Evolutionary conservation across 2,329 filamentous ascomycete genomes (phyloP).

Genomic region (Phyllosticta paracitricarpa): DNA sequence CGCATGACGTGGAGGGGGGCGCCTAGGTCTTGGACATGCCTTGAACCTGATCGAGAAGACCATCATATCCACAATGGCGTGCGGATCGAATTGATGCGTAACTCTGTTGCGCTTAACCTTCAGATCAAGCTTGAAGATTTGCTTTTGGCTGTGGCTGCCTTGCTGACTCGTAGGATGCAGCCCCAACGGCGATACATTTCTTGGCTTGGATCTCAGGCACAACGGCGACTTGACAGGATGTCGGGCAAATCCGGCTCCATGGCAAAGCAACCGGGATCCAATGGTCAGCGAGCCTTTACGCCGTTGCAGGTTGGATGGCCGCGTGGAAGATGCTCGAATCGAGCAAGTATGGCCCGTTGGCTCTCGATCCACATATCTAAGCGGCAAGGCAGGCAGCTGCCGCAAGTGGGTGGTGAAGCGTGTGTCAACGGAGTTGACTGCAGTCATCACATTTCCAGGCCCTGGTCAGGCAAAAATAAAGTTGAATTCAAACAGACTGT

Average conservation of each 20-base stretch:
- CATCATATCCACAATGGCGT: too few relatives aligned
- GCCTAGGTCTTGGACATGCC: not conserved
- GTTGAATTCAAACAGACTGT: not conserved
- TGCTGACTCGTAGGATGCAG: not conserved
- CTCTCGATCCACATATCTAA: not conserved
- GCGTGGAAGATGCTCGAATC: not conserved
- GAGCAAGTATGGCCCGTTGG: not conserved
- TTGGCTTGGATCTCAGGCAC: not conserved
- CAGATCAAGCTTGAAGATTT: not conserved
- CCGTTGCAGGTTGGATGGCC: not conserved
- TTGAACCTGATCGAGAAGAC: too few relatives aligned
- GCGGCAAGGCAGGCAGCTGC: too few relatives aligned
- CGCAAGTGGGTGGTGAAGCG: too few relatives aligned
- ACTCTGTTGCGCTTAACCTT: not conserved
- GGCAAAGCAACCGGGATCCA: not conserved
- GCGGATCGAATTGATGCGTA: not conserved
- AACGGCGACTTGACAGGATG: not conserved
- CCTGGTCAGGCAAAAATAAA: not conserved
- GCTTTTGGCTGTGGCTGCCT: not conserved
- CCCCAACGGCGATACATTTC: not conserved
- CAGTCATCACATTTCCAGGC: too few relatives aligned
- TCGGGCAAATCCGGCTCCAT: not conserved
- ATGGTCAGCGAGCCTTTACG: not conserved
- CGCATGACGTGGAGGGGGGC: not conserved
- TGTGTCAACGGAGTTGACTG: too few relatives aligned